Conservation (phyloP, 2,329 filamentous ascomycete genomes). For the Pyrenophora tritici-repentis region DNA sequence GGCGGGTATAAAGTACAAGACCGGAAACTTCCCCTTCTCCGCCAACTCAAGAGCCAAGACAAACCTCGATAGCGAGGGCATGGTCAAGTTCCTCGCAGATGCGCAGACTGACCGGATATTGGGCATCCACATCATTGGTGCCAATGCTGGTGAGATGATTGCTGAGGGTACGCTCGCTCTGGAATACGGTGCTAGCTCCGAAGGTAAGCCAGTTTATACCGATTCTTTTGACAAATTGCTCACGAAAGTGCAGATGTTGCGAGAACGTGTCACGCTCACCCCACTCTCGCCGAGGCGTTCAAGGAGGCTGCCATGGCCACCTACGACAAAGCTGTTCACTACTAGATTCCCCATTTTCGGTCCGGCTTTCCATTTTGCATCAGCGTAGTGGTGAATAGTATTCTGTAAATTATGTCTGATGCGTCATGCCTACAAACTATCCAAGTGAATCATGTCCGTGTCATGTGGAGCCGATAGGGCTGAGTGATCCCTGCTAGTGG, state of each 20-base stretch:
- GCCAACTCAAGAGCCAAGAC: slow-evolving; percentile 99
- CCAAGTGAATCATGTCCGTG: slow-evolving; percentile 8
- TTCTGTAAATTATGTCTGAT: slow-evolving; percentile 47
- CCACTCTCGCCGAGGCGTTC: slow-evolving; percentile 94
- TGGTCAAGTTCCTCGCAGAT: slow-evolving; percentile 97
- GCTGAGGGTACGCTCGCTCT: slow-evolving; percentile 93
- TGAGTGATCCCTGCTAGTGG: slow-evolving; percentile 25
- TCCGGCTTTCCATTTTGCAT: slow-evolving; percentile 39
- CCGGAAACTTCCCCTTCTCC: slow-evolving; percentile 94
- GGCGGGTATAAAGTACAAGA: slow-evolving; percentile 85
- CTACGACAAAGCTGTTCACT: slow-evolving; percentile 94
- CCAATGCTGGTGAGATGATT: slow-evolving; percentile 99
- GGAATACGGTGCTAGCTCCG: slow-evolving; percentile 93
- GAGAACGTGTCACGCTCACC: slow-evolving; percentile 94
- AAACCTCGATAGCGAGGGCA: slow-evolving; percentile 91
- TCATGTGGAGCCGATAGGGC: slow-evolving; percentile 26
- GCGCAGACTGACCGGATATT: slow-evolving; percentile 95
- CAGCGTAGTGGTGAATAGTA: slow-evolving; percentile 50
- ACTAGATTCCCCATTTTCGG: slow-evolving; percentile 56
- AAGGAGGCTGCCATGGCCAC: slow-evolving; percentile 99
- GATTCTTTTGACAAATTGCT: slow-evolving; percentile 9
- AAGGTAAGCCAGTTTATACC: slow-evolving; percentile 67
- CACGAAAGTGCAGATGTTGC: slow-evolving; percentile 41
- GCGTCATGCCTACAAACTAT: slow-evolving; percentile 30
- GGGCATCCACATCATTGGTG: slow-evolving; percentile 93